These are phyloP conservation scores for Colletotrichum liriopes DNA, from an alignment of 2,329 filamentous ascomycete genomes.

Conservation along the genomic window DNA sequence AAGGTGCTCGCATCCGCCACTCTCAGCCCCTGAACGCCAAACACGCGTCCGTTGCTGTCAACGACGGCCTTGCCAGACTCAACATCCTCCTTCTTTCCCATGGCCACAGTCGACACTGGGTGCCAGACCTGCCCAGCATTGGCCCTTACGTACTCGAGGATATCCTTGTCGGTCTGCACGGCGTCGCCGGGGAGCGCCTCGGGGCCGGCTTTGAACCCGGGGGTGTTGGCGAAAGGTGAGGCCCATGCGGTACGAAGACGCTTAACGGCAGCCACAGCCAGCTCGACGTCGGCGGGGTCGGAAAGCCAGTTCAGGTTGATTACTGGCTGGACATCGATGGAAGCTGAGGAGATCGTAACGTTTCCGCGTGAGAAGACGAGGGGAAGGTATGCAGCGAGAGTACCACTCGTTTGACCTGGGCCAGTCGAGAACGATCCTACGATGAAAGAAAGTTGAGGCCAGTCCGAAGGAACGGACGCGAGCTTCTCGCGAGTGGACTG, in stretches of 20 bases:
- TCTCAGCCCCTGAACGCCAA: slow-evolving; percentile 45
- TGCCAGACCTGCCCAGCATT: slow-evolving; percentile 66
- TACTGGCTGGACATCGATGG: slow-evolving; percentile 54
- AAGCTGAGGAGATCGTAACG: slow-evolving; percentile 57
- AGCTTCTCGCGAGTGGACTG: slow-evolving; percentile 11
- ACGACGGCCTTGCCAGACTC: slow-evolving; percentile 66
- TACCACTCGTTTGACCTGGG: slow-evolving; percentile 34
- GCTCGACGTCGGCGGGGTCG: slow-evolving; percentile 59
- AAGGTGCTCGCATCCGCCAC: slow-evolving; percentile 48
- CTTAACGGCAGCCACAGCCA: slow-evolving; percentile 60
- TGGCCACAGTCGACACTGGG: slow-evolving; percentile 67
- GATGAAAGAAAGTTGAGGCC: slow-evolving; percentile 35
- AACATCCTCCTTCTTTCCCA: slow-evolving; percentile 65
- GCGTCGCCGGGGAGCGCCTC: slow-evolving; percentile 57
- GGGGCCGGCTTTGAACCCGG: slow-evolving; percentile 50
- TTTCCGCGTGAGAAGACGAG: slow-evolving; percentile 58
- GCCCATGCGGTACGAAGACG: slow-evolving; percentile 57
- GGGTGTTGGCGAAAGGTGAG: slow-evolving; percentile 47
- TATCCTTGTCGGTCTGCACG: slow-evolving; percentile 58
- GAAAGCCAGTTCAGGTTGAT: slow-evolving; percentile 64
- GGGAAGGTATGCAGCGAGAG: slow-evolving; percentile 55
- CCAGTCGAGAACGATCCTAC: slow-evolving; percentile 27
- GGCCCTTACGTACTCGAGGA: slow-evolving; percentile 53
- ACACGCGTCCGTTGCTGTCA: slow-evolving; percentile 52
- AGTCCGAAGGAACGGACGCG: slow-evolving; percentile 21